Evolutionary conservation across 345 rosid genomes (phyloP).

Genomic region (Ceriops zippeliana): DNA sequence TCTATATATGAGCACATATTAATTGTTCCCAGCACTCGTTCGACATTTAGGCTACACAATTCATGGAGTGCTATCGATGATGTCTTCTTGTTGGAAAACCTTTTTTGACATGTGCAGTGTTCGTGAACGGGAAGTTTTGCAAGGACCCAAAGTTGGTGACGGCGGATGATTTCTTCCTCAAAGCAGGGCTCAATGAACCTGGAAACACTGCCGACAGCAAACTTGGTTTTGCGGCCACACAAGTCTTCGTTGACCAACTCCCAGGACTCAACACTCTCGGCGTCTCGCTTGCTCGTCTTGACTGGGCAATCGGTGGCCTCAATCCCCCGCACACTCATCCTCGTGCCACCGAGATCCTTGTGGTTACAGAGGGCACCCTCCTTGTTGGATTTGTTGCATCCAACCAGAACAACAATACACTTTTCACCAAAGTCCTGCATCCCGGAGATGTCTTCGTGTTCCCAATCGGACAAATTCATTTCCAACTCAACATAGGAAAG

Average conservation of each 20-base stretch:
- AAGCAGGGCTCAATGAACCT: not conserved
- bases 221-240: not conserved
- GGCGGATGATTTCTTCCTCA: not conserved
- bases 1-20: not conserved
- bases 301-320: not conserved
- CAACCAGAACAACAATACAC: no score
- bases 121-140: conserved; percentile 10
- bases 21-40: no score
- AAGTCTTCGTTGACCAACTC: not conserved
- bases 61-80: not conserved
- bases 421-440: no score
- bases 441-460: no score
- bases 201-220: not conserved
- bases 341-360: not conserved
- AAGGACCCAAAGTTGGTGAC: conserved; percentile 5
- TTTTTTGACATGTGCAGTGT: not conserved
- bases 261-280: conserved; percentile 16
- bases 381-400: no score
- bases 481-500: no score
- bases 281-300: not conserved
- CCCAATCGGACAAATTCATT: no score
- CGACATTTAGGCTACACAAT: not conserved
- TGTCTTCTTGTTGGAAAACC: not conserved
- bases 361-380: not conserved
- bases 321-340: conserved; percentile 1